Conservation (phyloP, 352 stramenopile species). For the Globisporangium uncinulatum region DNA sequence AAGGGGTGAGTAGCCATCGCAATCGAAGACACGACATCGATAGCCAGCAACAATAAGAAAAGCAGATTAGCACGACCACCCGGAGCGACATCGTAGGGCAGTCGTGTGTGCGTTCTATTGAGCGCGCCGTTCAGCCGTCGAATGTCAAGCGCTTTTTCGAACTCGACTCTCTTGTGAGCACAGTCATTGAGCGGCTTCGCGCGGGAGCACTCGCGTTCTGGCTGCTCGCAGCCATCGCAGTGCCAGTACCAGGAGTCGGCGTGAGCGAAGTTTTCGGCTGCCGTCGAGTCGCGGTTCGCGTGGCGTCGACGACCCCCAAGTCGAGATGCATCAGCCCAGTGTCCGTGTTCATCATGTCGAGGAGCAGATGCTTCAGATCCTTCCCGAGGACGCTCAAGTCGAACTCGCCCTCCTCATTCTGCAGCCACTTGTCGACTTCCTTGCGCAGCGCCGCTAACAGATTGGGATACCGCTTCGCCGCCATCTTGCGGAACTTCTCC, state of each 20-base stretch:
- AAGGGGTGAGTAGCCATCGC: background rate
- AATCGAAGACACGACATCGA: background rate
- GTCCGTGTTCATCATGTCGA: conserved; percentile 81
- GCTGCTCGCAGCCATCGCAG: conserved; percentile 8
- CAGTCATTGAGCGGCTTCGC: conserved; percentile 33
- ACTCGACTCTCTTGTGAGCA: conserved; percentile 18
- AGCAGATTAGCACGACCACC: too few relatives aligned
- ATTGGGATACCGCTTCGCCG: conserved; percentile 62
- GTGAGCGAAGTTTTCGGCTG: conserved; percentile 23
- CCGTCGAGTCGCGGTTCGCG: conserved; percentile 27
- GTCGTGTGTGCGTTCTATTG: background rate
- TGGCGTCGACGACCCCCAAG: conserved; percentile 38
- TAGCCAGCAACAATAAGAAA: too few relatives aligned
- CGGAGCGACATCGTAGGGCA: too few relatives aligned
- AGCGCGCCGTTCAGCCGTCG: conserved; percentile 14
- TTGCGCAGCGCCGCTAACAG: conserved; percentile 42
- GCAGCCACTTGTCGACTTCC: conserved; percentile 67
- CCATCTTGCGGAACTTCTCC: conserved; percentile 68
- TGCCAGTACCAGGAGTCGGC: conserved; percentile 23
- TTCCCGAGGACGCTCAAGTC: conserved; percentile 66
- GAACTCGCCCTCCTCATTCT: conserved; percentile 70
- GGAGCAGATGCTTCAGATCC: conserved; percentile 61
- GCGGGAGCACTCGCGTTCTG: conserved; percentile 16
- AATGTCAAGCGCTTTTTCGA: conserved; percentile 25
- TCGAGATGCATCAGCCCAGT: conserved; percentile 83